Percentiles rank a stretch among this genome's conserved stretches.
Conservation (phyloP, 2,329 filamentous ascomycete genomes). For the Calycina herbarum region DNA sequence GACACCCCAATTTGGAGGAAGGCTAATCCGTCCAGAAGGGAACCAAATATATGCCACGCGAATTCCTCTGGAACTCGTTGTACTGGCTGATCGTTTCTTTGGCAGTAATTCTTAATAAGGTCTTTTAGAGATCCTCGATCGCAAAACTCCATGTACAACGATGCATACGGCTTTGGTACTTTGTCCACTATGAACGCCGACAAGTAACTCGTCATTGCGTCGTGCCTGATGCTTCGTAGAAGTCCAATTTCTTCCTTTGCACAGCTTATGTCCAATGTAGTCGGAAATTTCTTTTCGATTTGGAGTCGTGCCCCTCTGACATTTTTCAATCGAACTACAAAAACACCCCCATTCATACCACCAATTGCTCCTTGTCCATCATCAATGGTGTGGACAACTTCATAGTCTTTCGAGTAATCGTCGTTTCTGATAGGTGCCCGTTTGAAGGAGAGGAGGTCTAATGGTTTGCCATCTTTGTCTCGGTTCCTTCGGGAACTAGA, state of each 20-base stretch:
- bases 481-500: slow-evolving; percentile 6
- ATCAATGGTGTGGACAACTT: slow-evolving; percentile 32
- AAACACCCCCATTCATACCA: slow-evolving; percentile 31
- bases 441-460: slow-evolving; percentile 10
- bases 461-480: neutral
- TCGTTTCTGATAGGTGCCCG: slow-evolving; percentile 13
- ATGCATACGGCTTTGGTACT: slow-evolving; percentile 16
- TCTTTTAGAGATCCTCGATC: slow-evolving; percentile 31
- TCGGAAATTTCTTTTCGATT: slow-evolving; percentile 21
- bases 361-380: slow-evolving; percentile 26
- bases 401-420: slow-evolving; percentile 24
- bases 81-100: slow-evolving; percentile 7
- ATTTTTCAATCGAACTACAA: slow-evolving; percentile 20
- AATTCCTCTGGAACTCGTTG: slow-evolving; percentile 28
- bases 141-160: slow-evolving; percentile 35
- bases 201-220: slow-evolving; percentile 26
- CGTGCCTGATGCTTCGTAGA: neutral
- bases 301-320: neutral
- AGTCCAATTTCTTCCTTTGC: neutral
- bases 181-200: slow-evolving; percentile 24
- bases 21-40: slow-evolving; percentile 32
- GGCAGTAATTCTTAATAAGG: slow-evolving; percentile 25
- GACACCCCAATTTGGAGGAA: slow-evolving; percentile 29
- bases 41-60: slow-evolving; percentile 33
- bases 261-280: neutral